These are phyloP conservation scores for Ogataea naganishii DNA, from an alignment of 805 yeast species.

Conservation along the genomic window DNA sequence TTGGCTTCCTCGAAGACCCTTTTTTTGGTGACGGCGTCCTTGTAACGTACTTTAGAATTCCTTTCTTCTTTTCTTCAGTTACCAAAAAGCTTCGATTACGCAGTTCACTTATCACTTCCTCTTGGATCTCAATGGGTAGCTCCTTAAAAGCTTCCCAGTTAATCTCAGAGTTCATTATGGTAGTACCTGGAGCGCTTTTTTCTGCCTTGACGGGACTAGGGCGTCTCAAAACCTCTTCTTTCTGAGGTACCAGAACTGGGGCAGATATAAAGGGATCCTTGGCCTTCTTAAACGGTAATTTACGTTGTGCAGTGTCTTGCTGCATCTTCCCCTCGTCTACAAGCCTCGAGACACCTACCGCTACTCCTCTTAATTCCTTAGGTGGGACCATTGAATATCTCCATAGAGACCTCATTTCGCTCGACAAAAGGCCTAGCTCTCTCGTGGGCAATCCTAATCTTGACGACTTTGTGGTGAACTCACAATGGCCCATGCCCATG, in stretches of 20 bases:
- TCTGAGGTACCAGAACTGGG: constrained; percentile 9
- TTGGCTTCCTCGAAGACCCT: too few species aligned
- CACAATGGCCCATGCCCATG: constrained; percentile 81
- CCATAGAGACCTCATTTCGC: constrained; percentile 49
- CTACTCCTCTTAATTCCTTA: constrained; percentile 67
- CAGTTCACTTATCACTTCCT: constrained; percentile 50
- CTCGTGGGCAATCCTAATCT: constrained; percentile 54
- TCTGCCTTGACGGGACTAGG: constrained; percentile 2
- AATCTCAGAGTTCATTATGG: constrained; percentile 24
- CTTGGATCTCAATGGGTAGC: constrained; percentile 57
- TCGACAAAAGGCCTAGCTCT: constrained; percentile 49
- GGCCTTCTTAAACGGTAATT: constrained; percentile 23
- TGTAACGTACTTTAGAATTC: too few species aligned
- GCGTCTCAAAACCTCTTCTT: constrained; percentile 10
- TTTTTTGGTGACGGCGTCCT: too few species aligned
- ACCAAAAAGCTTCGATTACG: constrained; percentile 23
- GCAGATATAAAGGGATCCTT: constrained; percentile 6
- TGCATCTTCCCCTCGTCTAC: constrained; percentile 23
- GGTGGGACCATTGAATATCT: constrained; percentile 53
- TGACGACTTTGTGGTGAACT: constrained; percentile 48
- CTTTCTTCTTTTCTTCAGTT: neutral
- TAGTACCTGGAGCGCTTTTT: neutral
- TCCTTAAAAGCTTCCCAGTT: constrained; percentile 59
- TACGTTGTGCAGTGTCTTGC: constrained; percentile 21
- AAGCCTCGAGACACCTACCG: constrained; percentile 59